These are phyloP conservation scores for Paspalum notatum DNA, from an alignment of 176 grass and related monocot genomes.

Conservation along the genomic window DNA sequence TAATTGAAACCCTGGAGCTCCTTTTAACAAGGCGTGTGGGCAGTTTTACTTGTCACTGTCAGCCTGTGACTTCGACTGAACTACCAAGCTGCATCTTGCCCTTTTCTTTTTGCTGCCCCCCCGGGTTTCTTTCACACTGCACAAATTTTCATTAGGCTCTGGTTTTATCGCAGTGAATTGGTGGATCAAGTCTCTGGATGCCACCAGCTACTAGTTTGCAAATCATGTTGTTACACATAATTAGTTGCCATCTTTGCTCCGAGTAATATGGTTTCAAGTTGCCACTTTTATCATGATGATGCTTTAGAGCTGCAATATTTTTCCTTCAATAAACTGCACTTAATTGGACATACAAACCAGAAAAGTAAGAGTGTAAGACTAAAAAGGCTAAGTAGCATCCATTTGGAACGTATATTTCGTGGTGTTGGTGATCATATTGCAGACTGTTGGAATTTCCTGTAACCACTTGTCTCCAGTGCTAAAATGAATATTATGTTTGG, in stretches of 20 bases:
- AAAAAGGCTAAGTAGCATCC: not conserved
- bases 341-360: not conserved
- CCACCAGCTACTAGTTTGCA: not conserved
- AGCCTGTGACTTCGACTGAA: slow-evolving; percentile 11
- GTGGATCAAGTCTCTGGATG: not conserved
- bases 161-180: not conserved
- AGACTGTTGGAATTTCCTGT: not conserved
- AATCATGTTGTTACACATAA: not conserved
- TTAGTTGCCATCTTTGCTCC: not conserved
- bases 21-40: not conserved
- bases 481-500: not conserved
- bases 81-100: not conserved
- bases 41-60: not conserved
- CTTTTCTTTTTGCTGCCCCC: too few species aligned
- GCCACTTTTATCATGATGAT: not conserved
- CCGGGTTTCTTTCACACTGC: not conserved
- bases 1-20: not conserved
- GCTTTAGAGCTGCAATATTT: not conserved
- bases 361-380: not conserved
- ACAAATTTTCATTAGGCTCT: not conserved
- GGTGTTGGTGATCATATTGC: too few species aligned
- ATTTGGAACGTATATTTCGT: too few species aligned
- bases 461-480: not conserved
- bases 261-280: not conserved
- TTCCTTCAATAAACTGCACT: not conserved